These are phyloP conservation scores for Rhizoclosmatium sp. DNA, from an alignment of 192 early-diverging fungal species.

Conservation along the genomic window DNA sequence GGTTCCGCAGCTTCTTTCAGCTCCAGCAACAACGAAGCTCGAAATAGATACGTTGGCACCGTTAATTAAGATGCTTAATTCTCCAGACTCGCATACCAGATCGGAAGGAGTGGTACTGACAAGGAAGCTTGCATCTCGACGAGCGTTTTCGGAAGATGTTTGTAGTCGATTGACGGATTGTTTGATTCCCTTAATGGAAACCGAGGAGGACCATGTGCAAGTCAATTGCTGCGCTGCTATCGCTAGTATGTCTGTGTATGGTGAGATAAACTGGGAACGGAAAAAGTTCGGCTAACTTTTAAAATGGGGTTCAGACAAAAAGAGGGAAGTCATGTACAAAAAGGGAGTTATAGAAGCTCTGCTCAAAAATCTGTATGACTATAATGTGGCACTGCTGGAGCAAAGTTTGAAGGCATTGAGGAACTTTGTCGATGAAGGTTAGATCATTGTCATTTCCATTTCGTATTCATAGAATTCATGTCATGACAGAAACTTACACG, in stretches of 20 bases:
- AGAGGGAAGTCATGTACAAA: not conserved
- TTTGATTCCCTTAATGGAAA: not conserved
- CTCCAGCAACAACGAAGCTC: too few relatives aligned
- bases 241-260: not conserved
- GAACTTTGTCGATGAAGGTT: not conserved
- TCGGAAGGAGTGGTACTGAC: not conserved
- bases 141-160: not conserved
- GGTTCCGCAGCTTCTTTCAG: too few relatives aligned
- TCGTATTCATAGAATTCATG: too few relatives aligned
- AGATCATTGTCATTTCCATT: too few relatives aligned
- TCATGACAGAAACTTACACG: too few relatives aligned
- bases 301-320: not conserved
- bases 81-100: not conserved
- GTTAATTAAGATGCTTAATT: conserved; percentile 13
- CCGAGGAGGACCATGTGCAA: not conserved
- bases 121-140: not conserved
- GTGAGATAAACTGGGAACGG: not conserved
- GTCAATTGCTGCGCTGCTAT: conserved; percentile 10
- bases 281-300: not conserved
- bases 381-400: conserved; percentile 1
- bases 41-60: conserved; percentile 12
- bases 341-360: conserved; percentile 11
- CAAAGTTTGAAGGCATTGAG: conserved; percentile 13
- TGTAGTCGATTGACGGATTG: not conserved
- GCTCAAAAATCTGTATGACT: conserved; percentile 2